Conservation (phyloP, 805 yeast genomes). For the Myxozyma geophila region DNA sequence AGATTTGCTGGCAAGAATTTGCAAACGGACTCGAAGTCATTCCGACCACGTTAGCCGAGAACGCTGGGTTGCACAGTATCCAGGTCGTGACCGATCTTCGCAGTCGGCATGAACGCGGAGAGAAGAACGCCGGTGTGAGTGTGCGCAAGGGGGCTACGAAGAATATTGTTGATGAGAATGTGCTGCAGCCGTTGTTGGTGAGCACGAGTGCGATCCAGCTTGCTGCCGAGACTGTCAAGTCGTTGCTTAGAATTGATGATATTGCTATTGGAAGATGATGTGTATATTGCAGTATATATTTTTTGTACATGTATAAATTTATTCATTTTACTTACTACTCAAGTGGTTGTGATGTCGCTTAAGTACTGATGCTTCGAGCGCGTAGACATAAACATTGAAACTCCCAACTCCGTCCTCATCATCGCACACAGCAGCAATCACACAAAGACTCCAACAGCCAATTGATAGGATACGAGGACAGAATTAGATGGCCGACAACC, state of each 20-base stretch:
- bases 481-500: constrained; percentile 10
- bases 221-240: constrained; percentile 95
- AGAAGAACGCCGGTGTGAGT: constrained; percentile 90
- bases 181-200: constrained; percentile 93
- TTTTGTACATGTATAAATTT: neutral
- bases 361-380: neutral
- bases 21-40: constrained; percentile 90
- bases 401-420: too few relatives aligned
- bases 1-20: constrained; percentile 88
- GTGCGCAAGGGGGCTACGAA: constrained; percentile 93
- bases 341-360: neutral
- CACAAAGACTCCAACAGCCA: too few relatives aligned
- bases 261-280: constrained; percentile 82
- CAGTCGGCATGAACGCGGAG: constrained; percentile 88
- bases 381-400: too few relatives aligned
- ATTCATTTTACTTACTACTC: neutral
- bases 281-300: neutral
- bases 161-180: constrained; percentile 90
- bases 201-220: constrained; percentile 91
- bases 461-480: neutral
- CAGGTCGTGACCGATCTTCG: constrained; percentile 91
- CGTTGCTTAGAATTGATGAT: constrained; percentile 95
- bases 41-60: constrained; percentile 93
- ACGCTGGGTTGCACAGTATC: constrained; percentile 90
- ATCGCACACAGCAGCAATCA: too few relatives aligned